Percentiles rank a stretch among this genome's conserved stretches.
Conservation (phyloP, 176 grass and related monocot genomes). For the Zea luxurians region DNA sequence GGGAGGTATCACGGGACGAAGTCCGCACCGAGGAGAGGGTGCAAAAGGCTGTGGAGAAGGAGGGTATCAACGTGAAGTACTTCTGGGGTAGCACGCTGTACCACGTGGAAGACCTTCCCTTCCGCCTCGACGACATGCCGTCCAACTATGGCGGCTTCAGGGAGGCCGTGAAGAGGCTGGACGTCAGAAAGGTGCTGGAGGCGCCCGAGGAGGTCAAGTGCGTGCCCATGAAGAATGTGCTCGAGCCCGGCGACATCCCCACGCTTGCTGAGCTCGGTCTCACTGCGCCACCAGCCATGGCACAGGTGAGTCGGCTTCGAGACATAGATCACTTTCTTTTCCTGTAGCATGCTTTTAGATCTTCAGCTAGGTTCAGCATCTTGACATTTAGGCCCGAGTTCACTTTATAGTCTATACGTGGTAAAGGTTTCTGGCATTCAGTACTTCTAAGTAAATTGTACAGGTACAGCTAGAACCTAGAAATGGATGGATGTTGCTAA, state of each 20-base stretch:
- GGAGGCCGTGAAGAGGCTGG: constrained; percentile 66
- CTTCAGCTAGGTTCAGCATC: neutral
- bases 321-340: neutral
- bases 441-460: neutral
- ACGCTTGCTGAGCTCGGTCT: constrained; percentile 74
- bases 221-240: constrained; percentile 66
- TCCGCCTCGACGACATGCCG: constrained; percentile 66
- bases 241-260: constrained; percentile 83
- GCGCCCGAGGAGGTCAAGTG: constrained; percentile 77
- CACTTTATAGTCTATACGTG: neutral
- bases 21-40: constrained; percentile 70
- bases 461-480: neutral
- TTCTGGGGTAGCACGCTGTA: constrained; percentile 95
- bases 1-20: constrained; percentile 84
- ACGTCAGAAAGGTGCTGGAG: constrained; percentile 62
- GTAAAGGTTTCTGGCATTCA: neutral
- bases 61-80: constrained; percentile 91
- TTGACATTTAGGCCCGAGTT: neutral
- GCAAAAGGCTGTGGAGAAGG: constrained; percentile 71
- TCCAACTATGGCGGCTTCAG: constrained; percentile 71
- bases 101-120: constrained; percentile 87
- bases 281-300: constrained; percentile 40
- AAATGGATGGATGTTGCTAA: neutral
- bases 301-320: constrained; percentile 47
- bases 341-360: neutral